Evolutionary conservation across 257 asterid species (phyloP).

Genomic region (Paraleonurus japonicus): DNA sequence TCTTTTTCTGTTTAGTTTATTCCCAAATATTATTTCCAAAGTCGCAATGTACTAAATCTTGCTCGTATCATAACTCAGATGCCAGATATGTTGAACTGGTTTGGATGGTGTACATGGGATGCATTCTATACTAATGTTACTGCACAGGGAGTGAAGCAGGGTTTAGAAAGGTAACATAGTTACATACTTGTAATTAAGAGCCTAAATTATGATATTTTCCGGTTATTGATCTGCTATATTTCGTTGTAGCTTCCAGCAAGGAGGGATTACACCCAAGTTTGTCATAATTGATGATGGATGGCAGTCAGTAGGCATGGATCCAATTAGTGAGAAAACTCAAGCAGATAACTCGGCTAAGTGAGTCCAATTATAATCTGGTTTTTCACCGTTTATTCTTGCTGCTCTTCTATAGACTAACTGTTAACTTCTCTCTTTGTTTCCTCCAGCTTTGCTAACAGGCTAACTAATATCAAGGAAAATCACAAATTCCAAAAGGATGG

Average conservation of each 20-base stretch:
- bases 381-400: not conserved
- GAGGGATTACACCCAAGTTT: slow-evolving; percentile 82
- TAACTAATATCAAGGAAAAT: slow-evolving; percentile 80
- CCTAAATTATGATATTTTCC: not conserved
- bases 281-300: slow-evolving; percentile 94
- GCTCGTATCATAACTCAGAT: slow-evolving; percentile 43
- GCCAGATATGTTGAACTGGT: slow-evolving; percentile 96
- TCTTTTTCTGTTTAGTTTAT: not conserved
- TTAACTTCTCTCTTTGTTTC: not conserved
- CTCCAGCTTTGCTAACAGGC: slow-evolving; percentile 79
- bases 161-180: slow-evolving; percentile 60
- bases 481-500: slow-evolving; percentile 84
- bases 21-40: not conserved
- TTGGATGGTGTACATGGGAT: slow-evolving; percentile 99
- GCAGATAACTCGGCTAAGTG: slow-evolving; percentile 88
- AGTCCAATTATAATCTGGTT: slow-evolving; percentile 20
- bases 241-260: slow-evolving; percentile 60
- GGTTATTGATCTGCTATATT: not conserved
- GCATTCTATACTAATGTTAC: slow-evolving; percentile 93
- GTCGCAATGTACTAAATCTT: not conserved
- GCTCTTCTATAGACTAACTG: not conserved
- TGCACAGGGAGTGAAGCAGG: slow-evolving; percentile 78
- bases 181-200: not conserved
- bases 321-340: slow-evolving; percentile 40
- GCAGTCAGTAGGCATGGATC: slow-evolving; percentile 93